A percentile compares a stretch with the other conserved stretches of the same genome.
These are phyloP conservation scores for Macadamia integrifolia DNA, from an alignment of 164 flowering plant species.

Conservation along the genomic window DNA sequence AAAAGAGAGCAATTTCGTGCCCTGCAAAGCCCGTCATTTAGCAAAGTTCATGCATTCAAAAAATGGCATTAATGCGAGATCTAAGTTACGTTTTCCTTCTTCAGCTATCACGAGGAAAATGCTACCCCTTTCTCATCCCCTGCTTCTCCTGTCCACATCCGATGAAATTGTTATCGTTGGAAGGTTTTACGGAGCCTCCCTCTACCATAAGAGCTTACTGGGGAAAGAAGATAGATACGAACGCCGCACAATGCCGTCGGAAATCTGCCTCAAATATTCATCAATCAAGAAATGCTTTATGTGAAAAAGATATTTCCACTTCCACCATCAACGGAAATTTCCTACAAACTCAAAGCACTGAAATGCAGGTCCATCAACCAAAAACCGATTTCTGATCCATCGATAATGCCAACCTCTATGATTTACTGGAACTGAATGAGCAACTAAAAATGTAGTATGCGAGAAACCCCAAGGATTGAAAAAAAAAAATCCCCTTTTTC, in stretches of 20 bases:
- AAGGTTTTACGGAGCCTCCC: too few relatives aligned
- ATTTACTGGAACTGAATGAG: too few relatives aligned
- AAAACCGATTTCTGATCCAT: not conserved
- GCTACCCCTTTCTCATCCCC: not conserved
- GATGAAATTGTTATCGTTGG: too few relatives aligned
- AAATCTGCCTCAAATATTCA: too few relatives aligned
- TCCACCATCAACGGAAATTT: not conserved
- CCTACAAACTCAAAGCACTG: not conserved
- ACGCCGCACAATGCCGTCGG: too few relatives aligned
- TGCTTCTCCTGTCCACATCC: not conserved
- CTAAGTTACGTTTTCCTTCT: not conserved
- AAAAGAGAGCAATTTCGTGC: too few relatives aligned
- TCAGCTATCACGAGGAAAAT: conserved; percentile 4
- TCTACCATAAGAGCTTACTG: too few relatives aligned
- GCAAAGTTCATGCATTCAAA: not conserved
- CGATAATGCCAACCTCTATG: not conserved
- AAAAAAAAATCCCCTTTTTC: too few relatives aligned
- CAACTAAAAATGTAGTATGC: too few relatives aligned
- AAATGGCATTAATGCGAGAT: not conserved
- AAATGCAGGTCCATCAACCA: not conserved
- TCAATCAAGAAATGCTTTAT: not conserved
- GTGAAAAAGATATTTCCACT: not conserved
- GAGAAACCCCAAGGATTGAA: too few relatives aligned
- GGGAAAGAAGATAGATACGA: too few relatives aligned
- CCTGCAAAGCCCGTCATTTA: too few relatives aligned